Evolutionary conservation across 768 basidiomycete species (phyloP), one percentile per base, ranked within the genome.

Genomic region (Lentinus tigrinus): DNA sequence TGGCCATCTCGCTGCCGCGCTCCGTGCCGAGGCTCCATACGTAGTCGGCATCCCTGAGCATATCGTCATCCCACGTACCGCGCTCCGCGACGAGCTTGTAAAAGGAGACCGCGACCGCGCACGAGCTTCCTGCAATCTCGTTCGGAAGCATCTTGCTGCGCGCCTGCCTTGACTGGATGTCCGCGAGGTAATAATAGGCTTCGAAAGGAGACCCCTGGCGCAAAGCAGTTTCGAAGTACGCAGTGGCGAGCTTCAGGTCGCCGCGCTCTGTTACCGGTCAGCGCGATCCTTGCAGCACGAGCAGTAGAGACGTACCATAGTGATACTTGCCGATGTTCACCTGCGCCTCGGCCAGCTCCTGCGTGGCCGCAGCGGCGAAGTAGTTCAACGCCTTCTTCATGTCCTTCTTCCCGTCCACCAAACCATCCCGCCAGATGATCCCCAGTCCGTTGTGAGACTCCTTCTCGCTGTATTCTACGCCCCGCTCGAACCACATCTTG

Each of bases 401-500:
- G 67, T 97, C 91, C 24, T 75, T 71, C 63, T 82, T 84, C 17
- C 85, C 78, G 27, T 84, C 82, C 3, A 88, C 73, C 19, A 98
- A 75, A 0, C 93, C 97, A 67, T 98, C 97, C 31, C 96, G 80
- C 75, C 88, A 90, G 58, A 98, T 92, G 65, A 98, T 89, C 0
- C 95, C 97, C 36, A 99, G 76, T 0, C 88, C 90, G 67, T 97
- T 98, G 57, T 88, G 85, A 62, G 87, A 89, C 71, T 98, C 96
- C 57, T 87, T 82, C 66, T 99, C 96, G 24, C 85, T 87, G 67
- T 87, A 82, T 42, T 83, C 82, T 13, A 80, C 84, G 1, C 92
- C 96, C 52, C 97, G 81, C 65, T 94, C 91, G 64, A 95, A 95
- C 97, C 97, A 99, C 77, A 95, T 82, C 75, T 87, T 93, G 9